Evolutionary conservation across 2,329 filamentous ascomycete genomes (phyloP).

Genomic region (Dactylellina leptospora): DNA sequence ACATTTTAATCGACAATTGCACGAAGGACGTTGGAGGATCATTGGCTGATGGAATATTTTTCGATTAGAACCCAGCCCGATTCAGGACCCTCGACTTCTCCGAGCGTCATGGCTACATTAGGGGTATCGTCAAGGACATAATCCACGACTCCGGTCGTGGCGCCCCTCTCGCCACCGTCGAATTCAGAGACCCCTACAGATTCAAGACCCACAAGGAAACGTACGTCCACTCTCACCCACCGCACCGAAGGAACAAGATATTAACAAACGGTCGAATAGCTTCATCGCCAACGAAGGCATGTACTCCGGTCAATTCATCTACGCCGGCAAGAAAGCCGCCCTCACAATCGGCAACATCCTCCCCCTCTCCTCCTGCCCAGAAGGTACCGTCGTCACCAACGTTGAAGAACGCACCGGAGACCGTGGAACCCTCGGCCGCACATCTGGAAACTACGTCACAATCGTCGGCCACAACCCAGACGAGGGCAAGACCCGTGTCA

Average conservation of each 20-base stretch:
- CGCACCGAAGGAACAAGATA: neutral
- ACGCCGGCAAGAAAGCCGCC: slow-evolving; percentile 98
- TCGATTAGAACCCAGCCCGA: slow-evolving; percentile 72
- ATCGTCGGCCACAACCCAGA: slow-evolving; percentile 97
- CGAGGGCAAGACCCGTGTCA: slow-evolving; percentile 99
- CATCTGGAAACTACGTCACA: slow-evolving; percentile 99
- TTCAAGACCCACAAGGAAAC: slow-evolving; percentile 98
- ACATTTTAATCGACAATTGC: neutral
- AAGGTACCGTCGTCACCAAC: slow-evolving; percentile 99
- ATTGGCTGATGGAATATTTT: slow-evolving; percentile 31
- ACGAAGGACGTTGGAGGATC: neutral
- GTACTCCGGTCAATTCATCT: slow-evolving; percentile 99
- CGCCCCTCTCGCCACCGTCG: slow-evolving; percentile 94
- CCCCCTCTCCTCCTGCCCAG: slow-evolving; percentile 89
- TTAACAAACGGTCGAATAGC: slow-evolving; percentile 46
- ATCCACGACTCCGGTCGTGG: slow-evolving; percentile 98
- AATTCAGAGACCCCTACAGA: slow-evolving; percentile 97
- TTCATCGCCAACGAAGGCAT: slow-evolving; percentile 99
- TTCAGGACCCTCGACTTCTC: slow-evolving; percentile 97
- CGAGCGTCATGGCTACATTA: slow-evolving; percentile 96
- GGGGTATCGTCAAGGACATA: slow-evolving; percentile 98
- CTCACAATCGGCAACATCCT: slow-evolving; percentile 98
- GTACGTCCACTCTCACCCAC: slow-evolving; percentile 39
- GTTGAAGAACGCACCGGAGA: slow-evolving; percentile 99
- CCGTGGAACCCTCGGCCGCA: slow-evolving; percentile 93